A percentile compares a stretch with the other conserved stretches of the same genome.
phyloP scores from a whole-genome alignment of 2,329 filamentous ascomycete genomes.

The Didymella segeticola region DNA sequence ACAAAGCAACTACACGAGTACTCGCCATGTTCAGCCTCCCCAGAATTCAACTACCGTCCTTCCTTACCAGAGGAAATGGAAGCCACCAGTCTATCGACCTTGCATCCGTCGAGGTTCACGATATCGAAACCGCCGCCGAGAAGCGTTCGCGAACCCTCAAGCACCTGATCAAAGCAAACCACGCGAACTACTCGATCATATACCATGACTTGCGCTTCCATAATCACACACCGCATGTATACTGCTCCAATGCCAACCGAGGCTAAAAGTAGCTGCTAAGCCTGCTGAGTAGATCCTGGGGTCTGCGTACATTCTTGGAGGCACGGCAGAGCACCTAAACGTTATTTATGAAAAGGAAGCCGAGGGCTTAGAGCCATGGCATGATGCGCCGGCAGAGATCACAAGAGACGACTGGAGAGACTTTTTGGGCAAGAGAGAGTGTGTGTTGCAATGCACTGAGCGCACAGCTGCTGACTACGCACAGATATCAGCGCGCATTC shows the following conservation, averaged over 20 bases:
- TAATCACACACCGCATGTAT: conserved; percentile 81
- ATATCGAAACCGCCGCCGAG: conserved; percentile 80
- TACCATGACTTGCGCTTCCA: conserved; percentile 77
- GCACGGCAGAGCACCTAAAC: conserved; percentile 73
- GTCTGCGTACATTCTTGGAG: conserved; percentile 86
- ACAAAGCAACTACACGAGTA: conserved; percentile 4
- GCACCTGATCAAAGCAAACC: conserved; percentile 89
- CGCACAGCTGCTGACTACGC: conserved; percentile 15
- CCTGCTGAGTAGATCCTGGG: conserved; percentile 66
- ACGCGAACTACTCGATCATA: conserved; percentile 85
- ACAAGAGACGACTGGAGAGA: conserved; percentile 84
- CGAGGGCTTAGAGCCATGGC: conserved; percentile 78
- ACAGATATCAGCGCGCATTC: conserved; percentile 83
- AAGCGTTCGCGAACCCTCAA: conserved; percentile 84
- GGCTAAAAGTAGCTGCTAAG: conserved; percentile 38
- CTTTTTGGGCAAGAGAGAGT: conserved; percentile 76
- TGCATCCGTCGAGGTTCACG: conserved; percentile 73
- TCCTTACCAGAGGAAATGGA: conserved; percentile 24
- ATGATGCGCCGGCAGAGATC: conserved; percentile 83
- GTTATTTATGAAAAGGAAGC: conserved; percentile 80
- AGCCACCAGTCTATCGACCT: conserved; percentile 56
- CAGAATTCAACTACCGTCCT: conserved; percentile 29
- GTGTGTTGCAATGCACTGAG: conserved; percentile 23
- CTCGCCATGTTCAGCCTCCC: conserved; percentile 35
- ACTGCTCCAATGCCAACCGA: conserved; percentile 34